Percentiles rank a stretch among this genome's conserved stretches.
phyloP scores from a whole-genome alignment of 768 basidiomycete species.

The Kwoniella dejecticola region DNA sequence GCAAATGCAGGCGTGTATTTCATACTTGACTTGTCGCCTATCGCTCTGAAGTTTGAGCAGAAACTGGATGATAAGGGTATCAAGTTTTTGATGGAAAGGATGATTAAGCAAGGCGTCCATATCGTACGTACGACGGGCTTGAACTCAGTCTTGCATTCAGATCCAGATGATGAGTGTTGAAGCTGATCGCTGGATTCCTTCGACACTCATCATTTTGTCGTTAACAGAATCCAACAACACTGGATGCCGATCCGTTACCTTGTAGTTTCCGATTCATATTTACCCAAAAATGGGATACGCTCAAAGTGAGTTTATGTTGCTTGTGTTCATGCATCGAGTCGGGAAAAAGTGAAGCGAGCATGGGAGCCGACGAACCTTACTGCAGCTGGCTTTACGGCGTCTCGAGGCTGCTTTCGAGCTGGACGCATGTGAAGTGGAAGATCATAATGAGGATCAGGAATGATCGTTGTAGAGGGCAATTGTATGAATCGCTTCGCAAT shows the following conservation, averaged over 20 bases:
- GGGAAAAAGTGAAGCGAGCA: not conserved
- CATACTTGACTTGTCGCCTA: conserved; percentile 7
- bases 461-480: not conserved
- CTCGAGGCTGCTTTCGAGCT: conserved; percentile 8
- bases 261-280: conserved; percentile 16
- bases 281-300: not conserved
- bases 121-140: conserved; percentile 7
- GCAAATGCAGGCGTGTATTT: conserved; percentile 18
- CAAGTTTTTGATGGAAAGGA: conserved; percentile 1
- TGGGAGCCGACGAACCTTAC: not conserved
- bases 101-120: conserved; percentile 7
- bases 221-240: conserved; percentile 7
- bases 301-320: not conserved
- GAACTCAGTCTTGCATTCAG: not conserved
- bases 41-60: not conserved
- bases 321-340: not conserved
- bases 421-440: not conserved
- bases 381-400: conserved; percentile 8
- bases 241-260: conserved; percentile 12
- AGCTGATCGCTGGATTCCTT: not conserved
- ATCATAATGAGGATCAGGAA: not conserved
- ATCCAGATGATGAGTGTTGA: not conserved
- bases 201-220: too few species aligned
- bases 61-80: not conserved
- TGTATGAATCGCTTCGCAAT: too few species aligned